Percentiles rank a stretch among this genome's conserved stretches.
Conservation (phyloP, 371 early-diverging fungal genomes). For the Cokeromyces recurvatus region DNA sequence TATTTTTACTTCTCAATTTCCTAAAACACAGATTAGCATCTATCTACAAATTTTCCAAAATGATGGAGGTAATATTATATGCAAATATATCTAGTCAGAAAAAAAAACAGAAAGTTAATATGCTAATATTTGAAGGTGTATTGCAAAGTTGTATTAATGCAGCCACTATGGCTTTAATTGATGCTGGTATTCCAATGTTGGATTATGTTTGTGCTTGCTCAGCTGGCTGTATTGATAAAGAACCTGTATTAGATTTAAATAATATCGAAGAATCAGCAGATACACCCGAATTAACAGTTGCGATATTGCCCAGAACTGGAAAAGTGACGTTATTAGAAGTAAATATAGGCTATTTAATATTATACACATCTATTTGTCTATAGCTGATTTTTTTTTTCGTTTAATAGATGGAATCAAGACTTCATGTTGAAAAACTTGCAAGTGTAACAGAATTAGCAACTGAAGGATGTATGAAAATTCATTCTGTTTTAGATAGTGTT, state of each 20-base stretch:
- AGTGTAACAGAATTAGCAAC: slow-evolving; percentile 74
- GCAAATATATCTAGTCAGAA: not conserved
- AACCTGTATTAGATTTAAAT: slow-evolving; percentile 84
- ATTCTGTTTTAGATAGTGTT: slow-evolving; percentile 69
- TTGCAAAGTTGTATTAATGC: slow-evolving; percentile 91
- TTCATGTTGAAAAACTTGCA: slow-evolving; percentile 81
- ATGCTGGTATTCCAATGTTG: slow-evolving; percentile 95
- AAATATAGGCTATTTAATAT: slow-evolving; percentile 3
- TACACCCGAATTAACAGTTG: slow-evolving; percentile 87
- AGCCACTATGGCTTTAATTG: slow-evolving; percentile 90
- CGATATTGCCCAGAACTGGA: slow-evolving; percentile 76
- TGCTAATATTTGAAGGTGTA: slow-evolving; percentile 36
- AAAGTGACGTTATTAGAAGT: slow-evolving; percentile 75
- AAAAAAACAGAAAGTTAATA: not conserved
- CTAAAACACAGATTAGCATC: slow-evolving; percentile 89
- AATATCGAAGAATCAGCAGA: slow-evolving; percentile 84
- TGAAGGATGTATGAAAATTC: slow-evolving; percentile 82
- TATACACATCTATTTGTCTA: no score
- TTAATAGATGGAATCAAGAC: slow-evolving; percentile 87
- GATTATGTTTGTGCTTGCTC: slow-evolving; percentile 95
- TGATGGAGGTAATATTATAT: slow-evolving; percentile 74
- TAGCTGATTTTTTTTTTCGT: no score
- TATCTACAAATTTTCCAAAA: slow-evolving; percentile 88
- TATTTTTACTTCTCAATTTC: slow-evolving; percentile 69
- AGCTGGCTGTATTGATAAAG: slow-evolving; percentile 83